phyloP scores from a whole-genome alignment of 306 rosid species.

The Lathyrus sativus region DNA sequence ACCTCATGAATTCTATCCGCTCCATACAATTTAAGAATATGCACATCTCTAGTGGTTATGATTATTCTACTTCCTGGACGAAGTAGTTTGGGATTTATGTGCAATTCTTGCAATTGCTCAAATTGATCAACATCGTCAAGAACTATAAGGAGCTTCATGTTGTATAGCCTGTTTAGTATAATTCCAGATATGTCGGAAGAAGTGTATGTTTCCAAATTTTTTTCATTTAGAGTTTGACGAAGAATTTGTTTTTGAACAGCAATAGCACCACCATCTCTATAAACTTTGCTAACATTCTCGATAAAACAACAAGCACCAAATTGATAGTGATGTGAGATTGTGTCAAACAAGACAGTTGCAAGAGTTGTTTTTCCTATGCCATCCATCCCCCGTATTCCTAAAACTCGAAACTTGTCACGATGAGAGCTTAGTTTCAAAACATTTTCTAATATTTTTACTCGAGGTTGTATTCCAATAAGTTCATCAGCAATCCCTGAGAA shows the following conservation, averaged over 20 bases:
- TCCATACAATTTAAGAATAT: background rate
- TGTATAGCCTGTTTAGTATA: background rate
- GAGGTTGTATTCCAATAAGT: background rate
- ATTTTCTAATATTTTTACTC: background rate
- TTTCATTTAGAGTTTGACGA: background rate
- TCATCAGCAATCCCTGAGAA: background rate
- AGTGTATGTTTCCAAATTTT: background rate
- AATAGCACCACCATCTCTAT: background rate
- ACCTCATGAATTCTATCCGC: background rate
- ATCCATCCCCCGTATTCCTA: conserved; percentile 1
- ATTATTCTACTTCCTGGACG: background rate
- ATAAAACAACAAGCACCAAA: conserved; percentile 21
- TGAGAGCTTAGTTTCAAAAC: background rate
- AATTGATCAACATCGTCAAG: background rate
- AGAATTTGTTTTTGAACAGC: conserved; percentile 4
- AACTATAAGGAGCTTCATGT: background rate
- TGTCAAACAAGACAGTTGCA: background rate
- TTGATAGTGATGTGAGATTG: conserved; percentile 15
- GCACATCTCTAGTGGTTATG: conserved; percentile 1
- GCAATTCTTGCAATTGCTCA: background rate
- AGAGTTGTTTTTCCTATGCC: conserved; percentile 2
- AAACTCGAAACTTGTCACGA: background rate
- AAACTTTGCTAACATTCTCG: background rate
- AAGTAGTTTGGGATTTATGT: background rate
- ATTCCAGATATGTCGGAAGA: background rate